Evolutionary conservation across 164 flowering plant genomes (phyloP).

Genomic region (Nymphaea colorata): DNA sequence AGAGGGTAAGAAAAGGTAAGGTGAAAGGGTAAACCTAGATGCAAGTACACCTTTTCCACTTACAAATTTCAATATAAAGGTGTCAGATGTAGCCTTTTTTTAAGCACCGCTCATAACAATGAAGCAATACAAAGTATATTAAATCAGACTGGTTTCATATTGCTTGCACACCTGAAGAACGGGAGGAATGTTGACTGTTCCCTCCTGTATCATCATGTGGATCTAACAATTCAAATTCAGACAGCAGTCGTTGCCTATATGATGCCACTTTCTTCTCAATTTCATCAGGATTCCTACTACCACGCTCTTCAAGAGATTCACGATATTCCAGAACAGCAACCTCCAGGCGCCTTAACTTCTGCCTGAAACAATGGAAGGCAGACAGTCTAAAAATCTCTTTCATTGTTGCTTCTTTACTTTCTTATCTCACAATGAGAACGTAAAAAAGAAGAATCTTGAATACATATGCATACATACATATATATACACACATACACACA

Average conservation of each 20-base stretch:
- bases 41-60: no score
- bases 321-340: slow-evolving; percentile 89
- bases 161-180: slow-evolving; percentile 1
- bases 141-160: neutral
- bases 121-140: neutral
- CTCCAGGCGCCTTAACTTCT: slow-evolving; percentile 83
- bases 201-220: slow-evolving; percentile 32
- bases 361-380: slow-evolving; percentile 29
- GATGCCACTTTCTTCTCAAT: slow-evolving; percentile 75
- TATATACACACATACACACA: no score
- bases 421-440: neutral
- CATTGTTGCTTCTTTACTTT: neutral
- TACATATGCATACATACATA: no score
- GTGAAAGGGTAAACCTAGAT: no score
- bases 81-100: neutral
- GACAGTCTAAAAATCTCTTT: neutral
- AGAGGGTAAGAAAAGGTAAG: no score
- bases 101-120: neutral
- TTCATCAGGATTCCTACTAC: slow-evolving; percentile 64
- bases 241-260: slow-evolving; percentile 47
- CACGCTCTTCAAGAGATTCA: slow-evolving; percentile 86
- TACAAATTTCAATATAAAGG: no score
- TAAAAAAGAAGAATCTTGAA: neutral
- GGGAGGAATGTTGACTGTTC: slow-evolving; percentile 32
- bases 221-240: slow-evolving; percentile 61